Base-by-base conservation (phyloP, 345 rosid species). In the Melaleuca quinquenervia region DNA sequence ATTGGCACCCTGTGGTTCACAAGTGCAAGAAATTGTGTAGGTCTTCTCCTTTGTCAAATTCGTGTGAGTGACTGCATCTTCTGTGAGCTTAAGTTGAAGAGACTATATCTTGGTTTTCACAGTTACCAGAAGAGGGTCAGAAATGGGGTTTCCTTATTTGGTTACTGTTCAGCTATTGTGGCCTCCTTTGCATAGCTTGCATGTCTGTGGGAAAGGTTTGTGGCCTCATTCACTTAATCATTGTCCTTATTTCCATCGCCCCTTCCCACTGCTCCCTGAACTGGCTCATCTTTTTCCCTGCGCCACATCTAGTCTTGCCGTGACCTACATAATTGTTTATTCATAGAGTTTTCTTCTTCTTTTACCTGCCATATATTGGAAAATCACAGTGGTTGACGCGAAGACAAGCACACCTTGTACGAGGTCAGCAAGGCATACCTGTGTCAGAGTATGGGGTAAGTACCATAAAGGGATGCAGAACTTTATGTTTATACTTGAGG, bases 141-240 rank as follows among this genome's bases (percentile, higher is more conserved):
- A 98, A 95, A 90, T 98, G 98, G 98, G 98, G 98, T 84, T 98
- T 98, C 88, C 92, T 98, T 45, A 98, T 98, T 85, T 98, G 99
- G 99, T 91, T 98, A 89, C 89, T 95, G 88, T 95, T 95, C 90
- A 98, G 99, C 90, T 98, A 96, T 92, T 95, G 97, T 90, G 98
- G 95, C 87, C 99, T 98, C 82, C 85, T 96, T 85, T 93, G 95
- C 90, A 88, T 98, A 82, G 95, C 98, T 84, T 92, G 94, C 93
- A 93, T 94, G 93, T 98, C 95, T 50, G 22, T 93, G 76, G 91
- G 97, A 89, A 96, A 95, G 98, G 99, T 94, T 20, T 14, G 84
- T 62, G 32, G 45, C 26, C 45, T 54, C 50, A 50, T 10, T 83
- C 85, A 76, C 49, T 82, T 51, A 29, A 78, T 60, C 24, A 36